Conservation (phyloP, 2,329 filamentous ascomycete genomes). For the Tolypocladium capitatum region DNA sequence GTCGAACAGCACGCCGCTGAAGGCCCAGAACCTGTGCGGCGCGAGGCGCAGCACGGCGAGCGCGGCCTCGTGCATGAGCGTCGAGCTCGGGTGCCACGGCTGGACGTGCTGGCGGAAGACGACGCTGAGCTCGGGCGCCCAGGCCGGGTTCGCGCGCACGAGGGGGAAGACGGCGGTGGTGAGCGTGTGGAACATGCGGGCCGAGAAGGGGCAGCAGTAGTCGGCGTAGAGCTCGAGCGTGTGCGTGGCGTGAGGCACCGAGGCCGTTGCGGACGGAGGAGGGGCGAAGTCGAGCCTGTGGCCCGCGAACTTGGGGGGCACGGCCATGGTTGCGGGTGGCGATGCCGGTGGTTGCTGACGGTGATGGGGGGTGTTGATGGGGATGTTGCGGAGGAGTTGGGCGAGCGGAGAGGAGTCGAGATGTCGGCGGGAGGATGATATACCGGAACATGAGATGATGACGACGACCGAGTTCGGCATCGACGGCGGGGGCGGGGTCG, state of each 20-base stretch:
- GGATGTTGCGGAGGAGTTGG: not conserved
- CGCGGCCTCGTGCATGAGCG: slow-evolving; percentile 68
- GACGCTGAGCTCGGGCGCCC: slow-evolving; percentile 47
- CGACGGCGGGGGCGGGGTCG: too few species aligned
- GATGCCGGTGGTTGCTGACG: not conserved
- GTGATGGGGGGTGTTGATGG: not conserved
- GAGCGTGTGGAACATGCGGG: slow-evolving; percentile 63
- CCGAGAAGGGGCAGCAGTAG: slow-evolving; percentile 73
- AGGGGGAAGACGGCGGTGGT: slow-evolving; percentile 51
- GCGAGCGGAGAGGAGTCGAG: not conserved
- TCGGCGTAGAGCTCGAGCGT: slow-evolving; percentile 63
- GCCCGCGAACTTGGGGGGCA: slow-evolving; percentile 64
- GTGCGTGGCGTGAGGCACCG: slow-evolving; percentile 34
- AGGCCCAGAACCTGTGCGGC: slow-evolving; percentile 66
- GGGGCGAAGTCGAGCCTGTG: slow-evolving; percentile 46
- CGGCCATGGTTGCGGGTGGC: slow-evolving; percentile 43
- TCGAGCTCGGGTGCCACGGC: slow-evolving; percentile 86
- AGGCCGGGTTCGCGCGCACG: slow-evolving; percentile 46
- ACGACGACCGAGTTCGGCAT: too few species aligned
- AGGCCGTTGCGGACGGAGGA: slow-evolving; percentile 18
- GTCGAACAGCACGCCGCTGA: slow-evolving; percentile 51
- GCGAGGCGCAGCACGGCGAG: slow-evolving; percentile 63
- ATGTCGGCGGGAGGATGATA: not conserved
- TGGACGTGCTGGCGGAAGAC: slow-evolving; percentile 88
- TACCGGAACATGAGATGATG: too few species aligned